A percentile compares a stretch with the other conserved stretches of the same genome.
phyloP scores from a whole-genome alignment of 139 green algal species.

The Micromonas commoda region DNA sequence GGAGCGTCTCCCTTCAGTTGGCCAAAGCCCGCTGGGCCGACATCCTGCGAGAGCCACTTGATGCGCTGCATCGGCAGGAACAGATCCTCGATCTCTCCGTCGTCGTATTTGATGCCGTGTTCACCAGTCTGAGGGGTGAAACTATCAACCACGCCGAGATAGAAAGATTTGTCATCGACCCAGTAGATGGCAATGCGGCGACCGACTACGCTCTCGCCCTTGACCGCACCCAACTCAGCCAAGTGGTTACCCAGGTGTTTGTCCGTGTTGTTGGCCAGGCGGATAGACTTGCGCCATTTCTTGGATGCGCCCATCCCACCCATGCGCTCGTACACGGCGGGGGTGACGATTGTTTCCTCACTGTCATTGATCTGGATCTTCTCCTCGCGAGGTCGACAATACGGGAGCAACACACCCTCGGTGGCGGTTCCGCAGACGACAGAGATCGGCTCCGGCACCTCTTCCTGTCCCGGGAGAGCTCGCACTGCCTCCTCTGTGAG shows the following conservation, averaged over 20 bases:
- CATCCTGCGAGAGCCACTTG: neutral
- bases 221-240: neutral
- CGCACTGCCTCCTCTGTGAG: neutral
- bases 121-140: neutral
- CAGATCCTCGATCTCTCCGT: neutral
- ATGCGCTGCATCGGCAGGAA: conserved; percentile 4
- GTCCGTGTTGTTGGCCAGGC: neutral
- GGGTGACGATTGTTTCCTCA: neutral
- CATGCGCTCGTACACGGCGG: neutral
- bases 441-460: neutral
- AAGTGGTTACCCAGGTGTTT: neutral
- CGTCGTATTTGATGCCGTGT: neutral
- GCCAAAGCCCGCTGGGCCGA: neutral
- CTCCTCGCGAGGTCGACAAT: neutral
- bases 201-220: conserved; percentile 2
- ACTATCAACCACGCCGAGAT: neutral
- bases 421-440: neutral
- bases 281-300: conserved; percentile 11
- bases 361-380: neutral
- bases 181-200: neutral
- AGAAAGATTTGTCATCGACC: neutral
- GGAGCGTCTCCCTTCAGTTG: neutral
- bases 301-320: neutral
- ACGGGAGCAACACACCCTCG: neutral
- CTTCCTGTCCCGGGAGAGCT: neutral